A percentile compares a stretch with the other conserved stretches of the same genome.
These are phyloP conservation scores for Dillenia suffruticosa DNA, from an alignment of 164 flowering plant species.

Conservation along the genomic window DNA sequence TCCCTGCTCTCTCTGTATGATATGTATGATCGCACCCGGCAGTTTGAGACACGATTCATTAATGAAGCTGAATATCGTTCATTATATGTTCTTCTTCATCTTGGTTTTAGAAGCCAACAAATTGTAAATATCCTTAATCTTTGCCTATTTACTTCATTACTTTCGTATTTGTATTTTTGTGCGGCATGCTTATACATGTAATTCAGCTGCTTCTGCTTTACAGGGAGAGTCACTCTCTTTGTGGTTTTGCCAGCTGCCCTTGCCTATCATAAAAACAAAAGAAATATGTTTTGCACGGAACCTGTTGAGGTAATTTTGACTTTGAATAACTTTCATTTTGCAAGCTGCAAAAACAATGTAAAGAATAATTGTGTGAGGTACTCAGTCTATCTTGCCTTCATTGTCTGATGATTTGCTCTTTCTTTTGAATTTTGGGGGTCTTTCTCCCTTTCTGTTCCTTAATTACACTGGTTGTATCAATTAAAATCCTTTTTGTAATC, in stretches of 20 bases:
- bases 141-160: conserved; percentile 2
- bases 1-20: conserved; percentile 54
- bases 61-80: conserved; percentile 81
- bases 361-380: too few species aligned
- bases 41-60: conserved; percentile 18
- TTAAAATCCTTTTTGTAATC: too few species aligned
- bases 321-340: too few species aligned
- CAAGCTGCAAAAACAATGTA: too few species aligned
- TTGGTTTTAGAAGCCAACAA: conserved; percentile 47
- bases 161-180: not conserved
- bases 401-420: too few species aligned
- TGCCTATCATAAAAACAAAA: conserved; percentile 50
- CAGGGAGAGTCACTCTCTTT: conserved; percentile 75
- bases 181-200: too few species aligned
- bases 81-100: conserved; percentile 76
- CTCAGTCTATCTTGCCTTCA: too few species aligned
- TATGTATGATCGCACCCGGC: conserved; percentile 54
- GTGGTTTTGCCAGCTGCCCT: conserved; percentile 60
- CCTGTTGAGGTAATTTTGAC: conserved; percentile 47
- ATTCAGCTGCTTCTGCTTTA: conserved; percentile 2
- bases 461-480: too few species aligned
- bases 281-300: conserved; percentile 68
- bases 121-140: conserved; percentile 27
- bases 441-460: too few species aligned
- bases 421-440: too few species aligned